Base-by-base conservation (phyloP, 768 basidiomycete genomes). In the Dioszegia aurantiaca region DNA sequence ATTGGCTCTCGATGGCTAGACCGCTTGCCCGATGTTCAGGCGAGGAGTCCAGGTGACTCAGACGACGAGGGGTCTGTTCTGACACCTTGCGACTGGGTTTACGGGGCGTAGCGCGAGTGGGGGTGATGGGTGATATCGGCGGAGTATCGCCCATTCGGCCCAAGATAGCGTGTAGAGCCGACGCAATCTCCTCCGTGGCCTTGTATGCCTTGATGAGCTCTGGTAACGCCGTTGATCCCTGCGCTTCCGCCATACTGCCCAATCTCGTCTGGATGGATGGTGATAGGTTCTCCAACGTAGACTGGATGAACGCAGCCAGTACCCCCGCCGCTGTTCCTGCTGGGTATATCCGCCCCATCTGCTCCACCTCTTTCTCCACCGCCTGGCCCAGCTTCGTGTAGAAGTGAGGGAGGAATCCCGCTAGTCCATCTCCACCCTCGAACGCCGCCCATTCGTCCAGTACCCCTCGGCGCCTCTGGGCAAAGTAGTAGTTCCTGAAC, bases 401-500 rank as follows among this genome's bases (percentile, higher is more conserved):
- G 77, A 94, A 97, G 16, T 79, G 79, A 21, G 83, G 81, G 4
- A 93, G 83, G 72, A 93, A 94, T 3, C 82, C 78, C 30, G 80
- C 78, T 61, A 94, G 85, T 3, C 46, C 46, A 19, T 55, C 46
- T 5, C 40, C 57, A 2, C 44, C 53, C 21, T 49, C 56, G 1
- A 82, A 83, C 26, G 79, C 78, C 64, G 84, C 82, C 94, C 94
- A 98, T 58, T 81, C 67, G 16, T 83, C 78, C 40, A 89, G 80
- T 14, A 94, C 75, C 16, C 79, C 65, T 14, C 82, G 80, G 56
- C 90, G 81, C 27, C 90, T 81, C 10, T 89, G 87, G 12, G 89
- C 89, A 77, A 90, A 89, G 79, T 97, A 99, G 73, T 95, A 97
- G 69, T 87, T 88, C 59, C 89, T 82, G 75, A 94, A 99, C 74